phyloP scores from a whole-genome alignment of 2,329 filamentous ascomycete species.

The Neopestalotiopsis clavispora region DNA sequence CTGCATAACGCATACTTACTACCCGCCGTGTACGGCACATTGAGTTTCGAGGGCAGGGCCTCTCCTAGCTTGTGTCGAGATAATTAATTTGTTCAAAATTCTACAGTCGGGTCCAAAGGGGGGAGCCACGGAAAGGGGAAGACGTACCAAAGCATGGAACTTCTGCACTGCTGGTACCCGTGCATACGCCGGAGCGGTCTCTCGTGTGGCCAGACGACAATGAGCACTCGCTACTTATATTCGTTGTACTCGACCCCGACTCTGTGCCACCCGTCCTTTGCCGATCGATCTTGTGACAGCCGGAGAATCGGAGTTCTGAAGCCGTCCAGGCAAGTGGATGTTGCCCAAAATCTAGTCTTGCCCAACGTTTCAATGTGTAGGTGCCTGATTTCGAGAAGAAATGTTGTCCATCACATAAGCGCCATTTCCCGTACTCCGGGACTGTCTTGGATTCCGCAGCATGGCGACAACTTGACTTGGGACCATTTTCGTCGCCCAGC shows the following conservation, averaged over 20 bases:
- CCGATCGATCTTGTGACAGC: not conserved
- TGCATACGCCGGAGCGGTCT: not conserved
- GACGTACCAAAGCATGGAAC: not conserved
- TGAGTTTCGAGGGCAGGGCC: not conserved
- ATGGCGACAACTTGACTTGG: not conserved
- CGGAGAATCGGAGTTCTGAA: not conserved
- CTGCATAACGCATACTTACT: too few species aligned
- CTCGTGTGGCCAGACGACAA: not conserved
- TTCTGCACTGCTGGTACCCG: not conserved
- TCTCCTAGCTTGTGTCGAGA: not conserved
- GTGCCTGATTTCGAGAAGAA: not conserved
- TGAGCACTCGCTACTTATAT: not conserved
- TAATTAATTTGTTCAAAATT: not conserved
- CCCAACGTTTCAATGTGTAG: not conserved
- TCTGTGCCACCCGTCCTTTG: not conserved
- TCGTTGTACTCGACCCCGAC: not conserved
- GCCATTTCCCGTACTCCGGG: not conserved
- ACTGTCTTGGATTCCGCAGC: not conserved
- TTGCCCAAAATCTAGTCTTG: not conserved
- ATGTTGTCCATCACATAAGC: not conserved
- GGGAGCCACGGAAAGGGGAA: not conserved
- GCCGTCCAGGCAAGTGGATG: not conserved
- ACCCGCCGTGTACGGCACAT: not conserved
- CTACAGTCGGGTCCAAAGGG: not conserved
- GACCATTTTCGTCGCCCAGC: not conserved